phyloP scores from a whole-genome alignment of 306 rosid genomes.

The Luffa aegyptiaca region DNA sequence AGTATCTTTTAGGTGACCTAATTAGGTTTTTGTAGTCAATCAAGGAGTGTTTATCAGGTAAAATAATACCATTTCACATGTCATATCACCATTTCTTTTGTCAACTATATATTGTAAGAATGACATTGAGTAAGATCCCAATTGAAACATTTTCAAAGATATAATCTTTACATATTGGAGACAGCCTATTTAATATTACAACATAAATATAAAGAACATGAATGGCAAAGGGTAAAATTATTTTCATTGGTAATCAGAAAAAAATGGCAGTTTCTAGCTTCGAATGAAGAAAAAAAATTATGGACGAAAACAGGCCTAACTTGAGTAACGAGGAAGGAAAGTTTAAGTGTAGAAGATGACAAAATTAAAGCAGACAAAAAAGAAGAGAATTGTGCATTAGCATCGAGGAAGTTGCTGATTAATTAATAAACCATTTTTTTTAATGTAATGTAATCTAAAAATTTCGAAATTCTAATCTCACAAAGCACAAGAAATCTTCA shows the following conservation, averaged over 20 bases:
- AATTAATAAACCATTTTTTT: not conserved
- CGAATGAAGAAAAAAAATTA: not conserved
- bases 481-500: conserved; percentile 45
- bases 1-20: not conserved
- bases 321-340: not conserved
- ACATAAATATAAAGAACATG: no score
- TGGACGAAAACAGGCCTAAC: not conserved
- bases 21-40: not conserved
- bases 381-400: not conserved
- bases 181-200: no score
- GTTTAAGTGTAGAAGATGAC: not conserved
- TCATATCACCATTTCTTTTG: no score
- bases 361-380: not conserved
- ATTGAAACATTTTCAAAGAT: not conserved
- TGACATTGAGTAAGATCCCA: not conserved
- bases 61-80: no score
- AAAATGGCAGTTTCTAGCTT: no score
- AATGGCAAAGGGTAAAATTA: no score
- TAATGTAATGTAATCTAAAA: not conserved
- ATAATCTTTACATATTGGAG: no score
- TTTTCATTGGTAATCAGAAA: no score
- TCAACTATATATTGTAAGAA: not conserved
- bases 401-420: not conserved
- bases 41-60: not conserved
- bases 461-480: conserved; percentile 23